Conservation (phyloP, 345 rosid genomes). For the Hibiscus trionum region DNA sequence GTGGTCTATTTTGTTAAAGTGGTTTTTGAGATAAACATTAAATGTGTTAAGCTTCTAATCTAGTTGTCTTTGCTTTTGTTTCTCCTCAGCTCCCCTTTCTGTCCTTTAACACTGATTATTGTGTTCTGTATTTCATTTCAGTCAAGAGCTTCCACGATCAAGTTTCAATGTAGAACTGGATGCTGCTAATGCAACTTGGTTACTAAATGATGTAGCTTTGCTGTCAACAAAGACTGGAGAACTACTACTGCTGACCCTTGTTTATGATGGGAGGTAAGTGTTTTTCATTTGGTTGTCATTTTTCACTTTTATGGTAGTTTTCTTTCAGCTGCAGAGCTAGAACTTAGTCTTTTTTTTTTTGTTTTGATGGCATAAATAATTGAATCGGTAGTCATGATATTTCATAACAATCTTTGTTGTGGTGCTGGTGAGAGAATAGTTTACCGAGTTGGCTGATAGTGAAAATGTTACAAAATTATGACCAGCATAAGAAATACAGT, state of each 20-base stretch:
- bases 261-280: conserved; percentile 86
- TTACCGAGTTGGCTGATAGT: neutral
- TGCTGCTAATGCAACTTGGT: conserved; percentile 87
- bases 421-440: neutral
- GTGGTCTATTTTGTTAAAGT: neutral
- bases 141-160: conserved; percentile 90
- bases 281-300: neutral
- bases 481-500: neutral
- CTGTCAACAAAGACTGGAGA: conserved; percentile 90
- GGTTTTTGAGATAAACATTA: neutral
- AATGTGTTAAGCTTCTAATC: neutral
- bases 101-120: neutral
- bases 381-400: neutral
- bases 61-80: neutral
- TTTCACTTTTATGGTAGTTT: conserved; percentile 2
- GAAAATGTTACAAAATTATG: neutral
- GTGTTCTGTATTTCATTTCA: conserved; percentile 29
- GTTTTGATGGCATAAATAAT: conserved; percentile 5
- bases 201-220: conserved; percentile 72
- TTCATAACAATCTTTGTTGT: neutral
- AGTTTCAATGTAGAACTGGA: conserved; percentile 87
- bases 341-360: neutral
- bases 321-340: neutral
- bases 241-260: conserved; percentile 71
- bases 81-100: neutral